phyloP scores from a whole-genome alignment of 805 yeast genomes.

The Debaryomyces hansenii region DNA sequence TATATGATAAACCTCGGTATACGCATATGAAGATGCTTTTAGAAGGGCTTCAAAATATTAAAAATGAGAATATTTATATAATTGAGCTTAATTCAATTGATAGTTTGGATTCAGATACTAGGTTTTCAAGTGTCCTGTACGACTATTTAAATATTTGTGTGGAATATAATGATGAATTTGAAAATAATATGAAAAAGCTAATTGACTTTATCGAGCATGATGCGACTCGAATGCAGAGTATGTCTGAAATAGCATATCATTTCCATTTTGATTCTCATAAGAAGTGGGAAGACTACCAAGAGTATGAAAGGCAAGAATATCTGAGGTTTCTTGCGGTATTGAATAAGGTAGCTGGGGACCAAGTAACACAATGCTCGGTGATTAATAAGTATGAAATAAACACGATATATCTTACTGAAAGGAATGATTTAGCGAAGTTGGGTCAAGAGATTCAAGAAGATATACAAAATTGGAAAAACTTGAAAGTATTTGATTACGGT shows the following conservation, averaged over 20 bases:
- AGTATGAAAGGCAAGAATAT: conserved; percentile 24
- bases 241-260: conserved; percentile 31
- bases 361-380: conserved; percentile 39
- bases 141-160: conserved; percentile 27
- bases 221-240: conserved; percentile 11
- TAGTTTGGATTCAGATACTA: conserved; percentile 1
- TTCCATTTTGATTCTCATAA: conserved; percentile 30
- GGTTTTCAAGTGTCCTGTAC: conserved; percentile 5
- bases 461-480: conserved; percentile 32
- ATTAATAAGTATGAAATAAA: conserved; percentile 35
- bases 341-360: conserved; percentile 20
- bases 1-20: conserved; percentile 28
- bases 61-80: conserved; percentile 17
- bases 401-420: conserved; percentile 34
- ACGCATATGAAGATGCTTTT: conserved; percentile 27
- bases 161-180: conserved; percentile 32
- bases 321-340: conserved; percentile 21
- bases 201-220: conserved; percentile 20
- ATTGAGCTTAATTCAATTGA: conserved; percentile 19
- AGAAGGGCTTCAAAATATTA: conserved; percentile 18
- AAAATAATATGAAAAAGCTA: conserved; percentile 18
- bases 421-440: conserved; percentile 28
- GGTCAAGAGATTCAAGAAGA: conserved; percentile 40
- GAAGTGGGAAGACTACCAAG: conserved; percentile 32
- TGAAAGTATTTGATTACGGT: conserved; percentile 36